phyloP scores from a whole-genome alignment of 129 eudicot genomes.

The Flaveria brownii region DNA sequence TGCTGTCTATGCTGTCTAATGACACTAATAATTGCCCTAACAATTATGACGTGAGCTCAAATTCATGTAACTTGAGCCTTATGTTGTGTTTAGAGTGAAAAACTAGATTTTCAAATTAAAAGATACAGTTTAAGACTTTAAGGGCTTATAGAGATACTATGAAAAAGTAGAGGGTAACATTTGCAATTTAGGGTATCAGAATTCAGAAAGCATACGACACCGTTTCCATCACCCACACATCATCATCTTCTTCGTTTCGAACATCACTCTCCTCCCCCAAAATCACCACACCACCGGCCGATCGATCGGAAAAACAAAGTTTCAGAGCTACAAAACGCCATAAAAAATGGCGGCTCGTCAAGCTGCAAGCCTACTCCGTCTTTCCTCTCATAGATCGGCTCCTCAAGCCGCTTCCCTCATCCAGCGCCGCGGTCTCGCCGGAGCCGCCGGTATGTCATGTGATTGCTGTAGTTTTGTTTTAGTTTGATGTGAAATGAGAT shows the following conservation, averaged over 20 bases:
- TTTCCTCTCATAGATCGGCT: constrained; percentile 48
- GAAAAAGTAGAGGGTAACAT: neutral
- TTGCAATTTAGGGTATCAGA: neutral
- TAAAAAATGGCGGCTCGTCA: constrained; percentile 65
- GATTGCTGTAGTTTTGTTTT: neutral
- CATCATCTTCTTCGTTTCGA: neutral
- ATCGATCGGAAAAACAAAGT: neutral
- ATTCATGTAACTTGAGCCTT: too few relatives aligned
- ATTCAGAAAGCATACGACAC: neutral
- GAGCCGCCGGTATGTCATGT: constrained; percentile 63
- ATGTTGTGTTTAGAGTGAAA: too few relatives aligned
- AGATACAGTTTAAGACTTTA: neutral
- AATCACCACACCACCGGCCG: neutral
- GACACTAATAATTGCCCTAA: too few relatives aligned
- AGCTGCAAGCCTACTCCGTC: constrained; percentile 57
- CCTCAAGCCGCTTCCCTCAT: constrained; percentile 51
- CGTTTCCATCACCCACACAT: neutral
- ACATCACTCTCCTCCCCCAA: neutral
- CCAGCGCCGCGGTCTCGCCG: constrained; percentile 86
- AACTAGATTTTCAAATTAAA: too few relatives aligned
- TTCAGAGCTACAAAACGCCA: constrained; percentile 46
- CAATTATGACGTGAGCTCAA: too few relatives aligned
- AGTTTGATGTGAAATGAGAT: neutral
- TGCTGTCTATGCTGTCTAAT: too few relatives aligned
- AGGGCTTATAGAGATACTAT: neutral